Evolutionary conservation across 441 rosid species (phyloP).

Genomic region (Arabidopsis lyrata): DNA sequence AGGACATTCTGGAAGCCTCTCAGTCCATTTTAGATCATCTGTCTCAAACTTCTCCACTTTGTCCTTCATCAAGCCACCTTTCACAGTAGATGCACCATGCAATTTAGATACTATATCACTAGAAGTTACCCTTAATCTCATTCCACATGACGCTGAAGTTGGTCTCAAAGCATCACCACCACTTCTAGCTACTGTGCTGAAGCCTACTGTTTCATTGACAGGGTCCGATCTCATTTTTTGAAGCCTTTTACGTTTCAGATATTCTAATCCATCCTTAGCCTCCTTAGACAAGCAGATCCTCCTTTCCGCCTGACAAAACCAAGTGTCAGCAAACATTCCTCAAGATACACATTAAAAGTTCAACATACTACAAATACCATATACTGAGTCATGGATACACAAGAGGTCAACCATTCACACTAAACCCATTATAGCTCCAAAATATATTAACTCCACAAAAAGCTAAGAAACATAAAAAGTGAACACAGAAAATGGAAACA

Average conservation of each 20-base stretch:
- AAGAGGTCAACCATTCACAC: conserved; percentile 42
- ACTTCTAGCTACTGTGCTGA: conserved; percentile 70
- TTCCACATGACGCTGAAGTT: conserved; percentile 77
- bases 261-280: conserved; percentile 76
- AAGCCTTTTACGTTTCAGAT: conserved; percentile 84
- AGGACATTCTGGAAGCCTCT: conserved; percentile 92
- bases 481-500: conserved; percentile 43
- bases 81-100: conserved; percentile 53
- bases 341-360: conserved; percentile 21
- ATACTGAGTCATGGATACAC: conserved; percentile 30
- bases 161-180: conserved; percentile 87
- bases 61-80: conserved; percentile 60
- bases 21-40: conserved; percentile 87
- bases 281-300: conserved; percentile 78
- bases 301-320: conserved; percentile 86
- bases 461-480: conserved; percentile 29
- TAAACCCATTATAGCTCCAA: conserved; percentile 28
- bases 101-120: conserved; percentile 49
- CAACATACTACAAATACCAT: conserved; percentile 26
- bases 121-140: conserved; percentile 63
- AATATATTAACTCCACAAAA: conserved; percentile 29
- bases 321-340: conserved; percentile 33
- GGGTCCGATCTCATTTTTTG: conserved; percentile 69
- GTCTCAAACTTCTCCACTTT: conserved; percentile 80
- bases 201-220: conserved; percentile 52